A percentile compares a stretch with the other conserved stretches of the same genome.
These are phyloP conservation scores for Hemisphaericaspora xylanilytica DNA, from an alignment of 1,139 yeast genomes.

Conservation along the genomic window DNA sequence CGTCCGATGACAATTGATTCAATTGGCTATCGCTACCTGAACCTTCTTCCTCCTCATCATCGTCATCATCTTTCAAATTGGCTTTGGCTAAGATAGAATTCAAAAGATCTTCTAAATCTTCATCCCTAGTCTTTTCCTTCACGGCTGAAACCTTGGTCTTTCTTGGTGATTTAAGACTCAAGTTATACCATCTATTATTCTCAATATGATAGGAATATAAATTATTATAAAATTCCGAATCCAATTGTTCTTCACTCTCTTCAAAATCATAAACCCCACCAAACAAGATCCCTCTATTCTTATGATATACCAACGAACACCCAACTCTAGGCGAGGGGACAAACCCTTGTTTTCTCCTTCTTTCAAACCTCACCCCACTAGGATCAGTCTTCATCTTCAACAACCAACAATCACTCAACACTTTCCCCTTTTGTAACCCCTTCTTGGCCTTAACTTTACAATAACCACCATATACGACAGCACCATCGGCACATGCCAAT, in stretches of 20 bases:
- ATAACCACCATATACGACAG: constrained; percentile 88
- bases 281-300: constrained; percentile 88
- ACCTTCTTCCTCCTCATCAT: constrained; percentile 30
- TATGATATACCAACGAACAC: constrained; percentile 82
- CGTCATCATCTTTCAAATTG: constrained; percentile 61
- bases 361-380: constrained; percentile 79
- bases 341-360: constrained; percentile 85
- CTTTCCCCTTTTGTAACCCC: constrained; percentile 89
- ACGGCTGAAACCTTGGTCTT: constrained; percentile 45
- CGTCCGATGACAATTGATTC: constrained; percentile 33
- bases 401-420: constrained; percentile 84
- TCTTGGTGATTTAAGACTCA: constrained; percentile 64
- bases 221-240: constrained; percentile 79
- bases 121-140: constrained; percentile 61
- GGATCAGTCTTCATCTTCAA: constrained; percentile 86
- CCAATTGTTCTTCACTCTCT: constrained; percentile 90
- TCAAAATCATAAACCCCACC: constrained; percentile 96
- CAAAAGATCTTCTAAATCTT: constrained; percentile 78
- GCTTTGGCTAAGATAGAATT: constrained; percentile 72
- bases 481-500: constrained; percentile 80
- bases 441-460: constrained; percentile 89
- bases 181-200: constrained; percentile 83
- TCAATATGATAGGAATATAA: constrained; percentile 82
- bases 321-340: constrained; percentile 95
- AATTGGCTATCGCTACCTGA: constrained; percentile 40